Conservation (phyloP, 192 early-diverging fungal species). For the Cladochytrium replicatum region DNA sequence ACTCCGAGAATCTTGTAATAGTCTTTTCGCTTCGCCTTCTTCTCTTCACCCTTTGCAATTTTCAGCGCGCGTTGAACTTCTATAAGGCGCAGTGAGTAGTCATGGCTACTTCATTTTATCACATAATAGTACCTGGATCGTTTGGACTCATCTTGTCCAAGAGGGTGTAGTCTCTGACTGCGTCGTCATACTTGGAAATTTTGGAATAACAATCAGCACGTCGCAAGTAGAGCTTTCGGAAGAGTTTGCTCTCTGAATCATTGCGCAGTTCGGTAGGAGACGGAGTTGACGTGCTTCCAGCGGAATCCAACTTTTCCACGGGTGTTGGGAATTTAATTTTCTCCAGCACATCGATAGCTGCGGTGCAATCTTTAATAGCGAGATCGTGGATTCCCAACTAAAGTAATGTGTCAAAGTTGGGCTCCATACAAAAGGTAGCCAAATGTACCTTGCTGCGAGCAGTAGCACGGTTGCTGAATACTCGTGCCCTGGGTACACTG, state of each 20-base stretch:
- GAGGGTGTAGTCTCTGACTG: constrained; percentile 65
- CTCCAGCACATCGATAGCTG: constrained; percentile 52
- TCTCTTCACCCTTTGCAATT: constrained; percentile 53
- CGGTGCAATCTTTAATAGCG: constrained; percentile 50
- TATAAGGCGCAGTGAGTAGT: constrained; percentile 9
- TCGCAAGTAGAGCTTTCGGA: constrained; percentile 65
- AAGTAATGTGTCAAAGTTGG: neutral
- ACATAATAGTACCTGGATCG: constrained; percentile 41
- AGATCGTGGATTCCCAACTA: constrained; percentile 43
- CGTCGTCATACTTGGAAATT: constrained; percentile 63
- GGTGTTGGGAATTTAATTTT: constrained; percentile 23
- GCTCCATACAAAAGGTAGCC: neutral
- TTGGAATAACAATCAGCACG: constrained; percentile 68
- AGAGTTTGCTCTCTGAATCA: constrained; percentile 37
- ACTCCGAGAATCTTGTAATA: constrained; percentile 91
- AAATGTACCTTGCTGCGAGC: constrained; percentile 45
- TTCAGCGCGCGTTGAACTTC: constrained; percentile 37
- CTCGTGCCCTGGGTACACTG: constrained; percentile 49
- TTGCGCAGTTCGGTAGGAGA: constrained; percentile 20
- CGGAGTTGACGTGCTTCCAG: constrained; percentile 2
- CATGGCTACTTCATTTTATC: constrained; percentile 5
- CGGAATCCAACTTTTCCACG: neutral
- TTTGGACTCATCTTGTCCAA: constrained; percentile 46
- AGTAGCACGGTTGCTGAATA: constrained; percentile 69
- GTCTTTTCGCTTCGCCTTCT: constrained; percentile 81